phyloP scores from a whole-genome alignment of 2,329 filamentous ascomycete species.

The Apiospora sp. region DNA sequence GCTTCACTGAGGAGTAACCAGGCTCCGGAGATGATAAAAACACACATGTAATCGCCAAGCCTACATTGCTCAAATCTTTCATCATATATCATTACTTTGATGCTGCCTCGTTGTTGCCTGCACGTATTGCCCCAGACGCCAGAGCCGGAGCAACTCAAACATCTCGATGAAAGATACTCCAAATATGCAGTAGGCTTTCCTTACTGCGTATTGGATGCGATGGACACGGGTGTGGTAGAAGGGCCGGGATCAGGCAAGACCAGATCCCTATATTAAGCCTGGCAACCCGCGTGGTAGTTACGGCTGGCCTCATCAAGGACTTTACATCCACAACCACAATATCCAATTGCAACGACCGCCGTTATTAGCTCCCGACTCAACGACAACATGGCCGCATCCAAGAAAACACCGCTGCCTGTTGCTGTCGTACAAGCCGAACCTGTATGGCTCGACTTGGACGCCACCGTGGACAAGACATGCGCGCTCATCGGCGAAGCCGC shows the following conservation, averaged over 20 bases:
- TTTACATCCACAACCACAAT: background rate
- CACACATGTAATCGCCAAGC: background rate
- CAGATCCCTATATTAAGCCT: background rate
- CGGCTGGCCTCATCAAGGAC: background rate
- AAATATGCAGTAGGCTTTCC: background rate
- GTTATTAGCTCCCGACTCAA: background rate
- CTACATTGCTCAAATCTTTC: background rate
- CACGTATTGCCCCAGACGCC: too few relatives aligned
- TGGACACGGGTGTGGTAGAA: background rate
- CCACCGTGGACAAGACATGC: conserved; percentile 56
- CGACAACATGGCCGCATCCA: background rate
- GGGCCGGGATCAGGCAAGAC: background rate
- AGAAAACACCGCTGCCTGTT: conserved; percentile 37
- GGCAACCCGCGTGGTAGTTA: too few relatives aligned
- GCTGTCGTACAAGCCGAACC: conserved; percentile 63
- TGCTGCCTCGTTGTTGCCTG: background rate
- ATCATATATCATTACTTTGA: background rate
- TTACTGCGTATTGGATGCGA: background rate
- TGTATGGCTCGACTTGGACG: conserved; percentile 59
- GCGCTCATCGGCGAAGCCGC: conserved; percentile 58
- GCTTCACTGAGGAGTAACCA: background rate
- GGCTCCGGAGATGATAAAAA: background rate
- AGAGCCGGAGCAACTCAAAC: background rate
- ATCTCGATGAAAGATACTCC: background rate
- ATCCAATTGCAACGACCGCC: background rate